Evolutionary conservation across 2,329 filamentous ascomycete genomes (phyloP).

Genomic region (Pestalotiopsis sp.): DNA sequence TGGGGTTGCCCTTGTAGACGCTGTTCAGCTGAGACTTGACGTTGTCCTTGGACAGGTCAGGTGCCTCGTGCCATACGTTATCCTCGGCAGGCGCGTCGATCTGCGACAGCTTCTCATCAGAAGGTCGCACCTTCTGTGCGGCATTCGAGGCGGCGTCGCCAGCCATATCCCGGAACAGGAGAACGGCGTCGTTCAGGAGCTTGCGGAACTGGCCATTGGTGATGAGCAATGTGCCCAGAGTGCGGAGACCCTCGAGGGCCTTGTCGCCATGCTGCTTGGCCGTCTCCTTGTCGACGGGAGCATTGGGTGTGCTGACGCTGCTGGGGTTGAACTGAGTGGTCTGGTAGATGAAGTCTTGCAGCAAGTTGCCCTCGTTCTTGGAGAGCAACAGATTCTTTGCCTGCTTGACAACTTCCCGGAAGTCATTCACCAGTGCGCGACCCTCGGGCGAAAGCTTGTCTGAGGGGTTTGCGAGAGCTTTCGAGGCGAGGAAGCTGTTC

Average conservation of each 20-base stretch:
- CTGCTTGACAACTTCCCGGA: conserved; percentile 78
- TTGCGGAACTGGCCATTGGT: conserved; percentile 97
- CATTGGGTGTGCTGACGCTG: conserved; percentile 61
- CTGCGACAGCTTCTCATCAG: conserved; percentile 73
- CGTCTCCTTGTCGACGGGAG: conserved; percentile 73
- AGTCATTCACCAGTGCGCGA: conserved; percentile 73
- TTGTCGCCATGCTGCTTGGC: conserved; percentile 83
- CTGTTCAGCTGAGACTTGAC: conserved; percentile 70
- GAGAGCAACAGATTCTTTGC: conserved; percentile 80
- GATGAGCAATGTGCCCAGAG: conserved; percentile 84
- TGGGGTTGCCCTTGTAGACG: conserved; percentile 56
- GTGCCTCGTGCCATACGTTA: conserved; percentile 91
- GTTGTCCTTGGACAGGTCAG: conserved; percentile 71
- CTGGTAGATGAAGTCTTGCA: conserved; percentile 98
- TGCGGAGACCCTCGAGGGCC: conserved; percentile 82
- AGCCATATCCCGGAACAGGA: conserved; percentile 86
- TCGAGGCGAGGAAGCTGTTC: conserved; percentile 81
- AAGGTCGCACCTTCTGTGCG: conserved; percentile 74
- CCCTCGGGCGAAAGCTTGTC: conserved; percentile 82
- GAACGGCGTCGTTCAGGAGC: conserved; percentile 77
- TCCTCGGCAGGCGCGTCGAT: conserved; percentile 86
- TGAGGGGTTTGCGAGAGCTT: conserved; percentile 70
- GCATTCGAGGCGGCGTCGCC: conserved; percentile 85
- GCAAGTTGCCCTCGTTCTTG: conserved; percentile 92
- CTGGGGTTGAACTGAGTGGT: conserved; percentile 74